phyloP scores from a whole-genome alignment of 1,284 basidiomycete genomes.

The Austroboletus rostrupii region DNA sequence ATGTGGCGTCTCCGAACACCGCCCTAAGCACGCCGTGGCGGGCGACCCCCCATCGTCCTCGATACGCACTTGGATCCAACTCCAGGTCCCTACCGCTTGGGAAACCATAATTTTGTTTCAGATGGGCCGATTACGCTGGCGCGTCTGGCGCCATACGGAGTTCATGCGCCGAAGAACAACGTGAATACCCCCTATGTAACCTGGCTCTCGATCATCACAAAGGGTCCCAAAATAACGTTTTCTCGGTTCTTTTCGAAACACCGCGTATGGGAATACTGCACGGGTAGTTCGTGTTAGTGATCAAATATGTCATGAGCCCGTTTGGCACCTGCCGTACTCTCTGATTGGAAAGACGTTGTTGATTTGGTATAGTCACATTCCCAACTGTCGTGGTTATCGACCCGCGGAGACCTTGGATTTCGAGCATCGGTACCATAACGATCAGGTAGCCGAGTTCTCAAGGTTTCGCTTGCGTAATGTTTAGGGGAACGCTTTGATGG shows the following conservation, averaged over 20 bases:
- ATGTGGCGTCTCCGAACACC: background rate
- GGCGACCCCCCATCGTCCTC: background rate
- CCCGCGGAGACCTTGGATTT: conserved; percentile 17
- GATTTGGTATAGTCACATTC: conserved; percentile 9
- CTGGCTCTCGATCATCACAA: background rate
- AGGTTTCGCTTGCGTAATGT: conserved; percentile 1
- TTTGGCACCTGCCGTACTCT: conserved; percentile 2
- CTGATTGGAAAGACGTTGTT: background rate
- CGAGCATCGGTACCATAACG: background rate
- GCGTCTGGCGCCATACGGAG: conserved; percentile 4
- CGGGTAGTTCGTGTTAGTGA: background rate
- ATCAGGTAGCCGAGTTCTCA: background rate
- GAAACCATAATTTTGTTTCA: conserved; percentile 17
- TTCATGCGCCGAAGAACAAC: background rate
- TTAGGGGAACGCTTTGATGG: background rate
- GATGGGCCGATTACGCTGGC: background rate
- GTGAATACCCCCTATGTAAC: background rate
- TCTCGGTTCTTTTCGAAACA: conserved; percentile 6
- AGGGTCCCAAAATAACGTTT: conserved; percentile 2
- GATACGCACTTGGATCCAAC: background rate
- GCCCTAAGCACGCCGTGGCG: background rate
- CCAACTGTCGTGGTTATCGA: background rate
- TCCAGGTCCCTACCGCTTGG: background rate
- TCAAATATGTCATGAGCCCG: conserved; percentile 5
- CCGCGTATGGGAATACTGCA: conserved; percentile 2